Evolutionary conservation across 2,329 filamentous ascomycete species (phyloP).

Genomic region (Colletotrichum sp.): DNA sequence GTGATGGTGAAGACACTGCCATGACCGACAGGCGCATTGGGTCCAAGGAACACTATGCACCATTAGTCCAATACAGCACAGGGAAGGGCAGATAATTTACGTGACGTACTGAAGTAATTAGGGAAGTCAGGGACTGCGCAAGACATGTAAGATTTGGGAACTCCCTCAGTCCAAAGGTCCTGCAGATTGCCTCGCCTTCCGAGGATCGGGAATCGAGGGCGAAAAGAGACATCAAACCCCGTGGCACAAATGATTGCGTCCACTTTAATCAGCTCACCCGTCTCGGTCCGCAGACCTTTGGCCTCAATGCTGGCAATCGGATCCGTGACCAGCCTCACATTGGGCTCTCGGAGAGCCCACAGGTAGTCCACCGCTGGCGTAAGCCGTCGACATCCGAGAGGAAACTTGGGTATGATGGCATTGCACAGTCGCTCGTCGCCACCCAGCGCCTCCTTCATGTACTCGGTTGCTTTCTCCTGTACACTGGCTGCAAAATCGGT

Average conservation of each 20-base stretch:
- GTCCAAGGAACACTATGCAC: conserved; percentile 21
- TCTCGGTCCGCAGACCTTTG: conserved; percentile 5
- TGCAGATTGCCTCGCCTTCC: conserved; percentile 20
- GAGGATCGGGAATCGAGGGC: conserved; percentile 28
- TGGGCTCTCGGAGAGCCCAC: conserved; percentile 19
- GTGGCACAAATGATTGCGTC: conserved; percentile 22
- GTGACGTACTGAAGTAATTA: conserved; percentile 27
- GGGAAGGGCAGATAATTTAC: accelerated
- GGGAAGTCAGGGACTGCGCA: conserved; percentile 29
- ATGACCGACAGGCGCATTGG: conserved; percentile 22
- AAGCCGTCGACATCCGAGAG: conserved; percentile 22
- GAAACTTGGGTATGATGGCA: conserved; percentile 25
- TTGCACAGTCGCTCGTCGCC: conserved; percentile 23
- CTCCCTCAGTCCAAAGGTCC: conserved; percentile 27
- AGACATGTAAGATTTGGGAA: conserved; percentile 29
- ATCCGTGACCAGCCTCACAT: conserved; percentile 29
- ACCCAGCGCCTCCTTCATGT: conserved; percentile 26
- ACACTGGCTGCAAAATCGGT: neutral
- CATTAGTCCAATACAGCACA: neutral
- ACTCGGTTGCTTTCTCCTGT: neutral
- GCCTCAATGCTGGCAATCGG: conserved; percentile 14
- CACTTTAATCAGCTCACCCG: conserved; percentile 8
- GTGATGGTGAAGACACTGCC: conserved; percentile 29
- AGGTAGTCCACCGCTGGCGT: conserved; percentile 24
- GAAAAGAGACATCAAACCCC: conserved; percentile 29